A percentile compares a stretch with the other conserved stretches of the same genome.
These are phyloP conservation scores for Citrus hindsii DNA, from an alignment of 345 rosid genomes.

Conservation along the genomic window DNA sequence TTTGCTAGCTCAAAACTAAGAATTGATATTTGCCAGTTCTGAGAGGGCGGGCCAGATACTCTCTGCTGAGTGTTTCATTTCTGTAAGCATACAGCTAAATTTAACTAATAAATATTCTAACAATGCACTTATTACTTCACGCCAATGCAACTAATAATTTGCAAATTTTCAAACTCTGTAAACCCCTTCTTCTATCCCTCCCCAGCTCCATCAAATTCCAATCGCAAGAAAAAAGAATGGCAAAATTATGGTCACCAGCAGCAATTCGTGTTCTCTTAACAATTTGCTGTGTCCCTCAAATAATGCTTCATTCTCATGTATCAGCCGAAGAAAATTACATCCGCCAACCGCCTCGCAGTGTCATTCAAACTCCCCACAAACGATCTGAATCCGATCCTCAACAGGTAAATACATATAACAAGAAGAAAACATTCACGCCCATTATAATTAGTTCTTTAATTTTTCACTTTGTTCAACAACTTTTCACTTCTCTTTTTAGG, in stretches of 20 bases:
- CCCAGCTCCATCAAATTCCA: not conserved
- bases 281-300: conserved; percentile 19
- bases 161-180: not conserved
- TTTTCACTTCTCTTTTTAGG: conserved; percentile 29
- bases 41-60: not conserved
- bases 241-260: not conserved
- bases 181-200: not conserved
- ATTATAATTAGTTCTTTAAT: not conserved
- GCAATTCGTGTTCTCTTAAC: conserved; percentile 14
- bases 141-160: conserved; percentile 28
- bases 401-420: conserved; percentile 37
- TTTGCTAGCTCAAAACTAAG: not conserved
- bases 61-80: not conserved
- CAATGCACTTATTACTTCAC: conserved; percentile 32
- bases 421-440: too few relatives aligned
- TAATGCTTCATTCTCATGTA: conserved; percentile 15
- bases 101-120: conserved; percentile 13
- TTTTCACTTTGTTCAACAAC: not conserved
- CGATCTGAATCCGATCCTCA: conserved; percentile 69
- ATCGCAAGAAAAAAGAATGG: conserved; percentile 6
- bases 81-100: conserved; percentile 6
- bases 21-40: not conserved
- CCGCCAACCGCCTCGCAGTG: conserved; percentile 50
- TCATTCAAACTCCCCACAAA: conserved; percentile 41
- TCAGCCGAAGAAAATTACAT: conserved; percentile 9